Evolutionary conservation across 2,329 filamentous ascomycete species (phyloP), one percentile per base, ranked within the genome.

Genomic region (Lecanicillium sp.): DNA sequence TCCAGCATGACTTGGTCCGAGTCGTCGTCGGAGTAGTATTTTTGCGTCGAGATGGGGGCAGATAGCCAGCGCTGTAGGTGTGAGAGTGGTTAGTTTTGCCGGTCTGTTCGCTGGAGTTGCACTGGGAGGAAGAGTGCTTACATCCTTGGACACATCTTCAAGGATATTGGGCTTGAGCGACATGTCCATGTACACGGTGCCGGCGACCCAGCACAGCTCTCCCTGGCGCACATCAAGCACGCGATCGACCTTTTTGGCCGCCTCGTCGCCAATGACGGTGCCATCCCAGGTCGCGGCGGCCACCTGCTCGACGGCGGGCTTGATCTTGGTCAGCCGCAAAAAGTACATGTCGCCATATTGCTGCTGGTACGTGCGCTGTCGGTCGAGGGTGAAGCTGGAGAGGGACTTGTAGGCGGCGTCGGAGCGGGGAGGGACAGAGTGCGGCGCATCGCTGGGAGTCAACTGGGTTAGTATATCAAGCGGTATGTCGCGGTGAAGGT

Each of bases 311-410:
- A 94, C 84, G 1, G 77, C 74, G 9, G 88, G 85, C 63, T 90
- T 96, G 58, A 98, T 77, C 62, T 85, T 84, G 28, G 87, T 79
- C 17, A 98, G 74, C 11, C 92, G 84, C 50, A 96, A 60, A 58
- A 96, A 98, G 71, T 98, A 98, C 78, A 97, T 90, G 62, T 98
- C 92, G 46, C 84, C 87, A 74, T 86, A 98, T 64, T 98, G 92
- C 60, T 97, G 92, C 59, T 89, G 73, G 60, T 97, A 98, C 39
- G 88, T 83, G 45, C 74, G 74, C 43, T 74, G 67, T 52, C 74
- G 81, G 17, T 84, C 74, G 9, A 97, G 76, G 35, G 68, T 67
- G 60, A 88, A 97, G 7, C 81, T 84, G 39, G 79, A 66, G 19
- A 94, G 71, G 1, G 90, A 80, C 41, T 78, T 81, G 68, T 96